These are phyloP conservation scores for Phytophthora sp. DNA, from an alignment of 352 stramenopile genomes.

Conservation along the genomic window DNA sequence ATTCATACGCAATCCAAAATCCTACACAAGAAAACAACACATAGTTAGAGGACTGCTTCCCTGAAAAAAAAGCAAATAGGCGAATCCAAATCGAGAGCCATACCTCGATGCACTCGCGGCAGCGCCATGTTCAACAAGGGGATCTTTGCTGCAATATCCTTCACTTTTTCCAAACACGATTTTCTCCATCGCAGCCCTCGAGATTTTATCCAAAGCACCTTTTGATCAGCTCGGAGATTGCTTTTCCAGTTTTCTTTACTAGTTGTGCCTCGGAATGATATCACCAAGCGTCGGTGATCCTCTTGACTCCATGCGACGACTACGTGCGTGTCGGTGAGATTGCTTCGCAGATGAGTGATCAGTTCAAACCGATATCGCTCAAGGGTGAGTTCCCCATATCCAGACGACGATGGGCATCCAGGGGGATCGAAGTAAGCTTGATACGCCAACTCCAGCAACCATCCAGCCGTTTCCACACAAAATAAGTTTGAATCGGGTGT, in stretches of 20 bases:
- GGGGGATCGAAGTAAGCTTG: slow-evolving; percentile 89
- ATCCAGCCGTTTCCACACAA: slow-evolving; percentile 86
- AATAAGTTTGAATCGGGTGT: slow-evolving; percentile 81
- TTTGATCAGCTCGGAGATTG: slow-evolving; percentile 85
- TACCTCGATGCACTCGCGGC: slow-evolving; percentile 83
- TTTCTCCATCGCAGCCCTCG: slow-evolving; percentile 53
- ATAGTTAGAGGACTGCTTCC: slow-evolving; percentile 8
- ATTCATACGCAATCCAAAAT: slow-evolving; percentile 88
- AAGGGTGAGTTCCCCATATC: slow-evolving; percentile 76
- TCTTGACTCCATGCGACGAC: slow-evolving; percentile 57
- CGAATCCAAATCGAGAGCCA: neutral
- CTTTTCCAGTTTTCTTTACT: slow-evolving; percentile 91
- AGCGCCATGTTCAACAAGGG: slow-evolving; percentile 86
- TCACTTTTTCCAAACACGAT: slow-evolving; percentile 68
- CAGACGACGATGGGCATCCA: slow-evolving; percentile 75
- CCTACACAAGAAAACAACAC: slow-evolving; percentile 40
- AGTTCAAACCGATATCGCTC: slow-evolving; percentile 84
- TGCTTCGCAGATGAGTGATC: slow-evolving; percentile 79
- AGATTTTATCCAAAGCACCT: slow-evolving; percentile 82
- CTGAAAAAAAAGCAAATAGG: neutral
- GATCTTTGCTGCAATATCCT: slow-evolving; percentile 74
- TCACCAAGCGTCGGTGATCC: slow-evolving; percentile 73
- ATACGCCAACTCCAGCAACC: slow-evolving; percentile 84
- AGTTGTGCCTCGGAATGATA: slow-evolving; percentile 87
- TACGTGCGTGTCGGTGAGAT: slow-evolving; percentile 80